phyloP scores from a whole-genome alignment of 2,329 filamentous ascomycete genomes.

The Colletotrichum sidae region DNA sequence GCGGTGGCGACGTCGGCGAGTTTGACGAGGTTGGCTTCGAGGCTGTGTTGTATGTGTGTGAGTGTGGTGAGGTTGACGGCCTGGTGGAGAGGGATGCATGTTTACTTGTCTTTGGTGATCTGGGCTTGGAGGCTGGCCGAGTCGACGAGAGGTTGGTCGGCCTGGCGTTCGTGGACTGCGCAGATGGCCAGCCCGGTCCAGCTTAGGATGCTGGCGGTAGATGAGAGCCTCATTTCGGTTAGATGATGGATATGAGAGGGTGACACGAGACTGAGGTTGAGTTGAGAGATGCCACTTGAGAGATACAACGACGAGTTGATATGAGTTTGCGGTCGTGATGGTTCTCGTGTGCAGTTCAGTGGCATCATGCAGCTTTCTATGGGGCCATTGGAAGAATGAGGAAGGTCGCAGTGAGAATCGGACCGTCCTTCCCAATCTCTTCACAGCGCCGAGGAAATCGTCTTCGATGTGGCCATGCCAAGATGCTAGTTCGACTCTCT shows the following conservation, averaged over 20 bases:
- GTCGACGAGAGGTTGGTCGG: slow-evolving; percentile 5
- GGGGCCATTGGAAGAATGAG: slow-evolving; percentile 20
- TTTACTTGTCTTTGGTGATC: slow-evolving; percentile 19
- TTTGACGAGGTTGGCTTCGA: slow-evolving; percentile 40
- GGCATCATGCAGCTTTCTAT: slow-evolving; percentile 8
- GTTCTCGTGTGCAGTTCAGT: not conserved
- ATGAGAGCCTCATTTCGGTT: slow-evolving; percentile 10
- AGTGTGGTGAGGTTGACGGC: not conserved
- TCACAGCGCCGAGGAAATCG: not conserved
- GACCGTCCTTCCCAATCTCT: slow-evolving; percentile 21
- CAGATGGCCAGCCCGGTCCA: slow-evolving; percentile 10
- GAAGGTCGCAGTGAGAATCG: slow-evolving; percentile 22
- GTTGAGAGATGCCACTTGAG: not conserved
- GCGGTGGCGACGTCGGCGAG: slow-evolving; percentile 46
- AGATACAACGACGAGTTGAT: not conserved
- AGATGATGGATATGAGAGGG: not conserved
- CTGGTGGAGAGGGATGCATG: too few relatives aligned
- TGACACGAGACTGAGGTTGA: not conserved
- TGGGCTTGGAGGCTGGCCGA: slow-evolving; percentile 19
- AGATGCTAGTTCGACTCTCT: not conserved
- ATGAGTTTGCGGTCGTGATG: too few relatives aligned
- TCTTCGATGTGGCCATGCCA: not conserved
- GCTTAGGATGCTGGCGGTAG: not conserved
- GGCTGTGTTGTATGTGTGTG: slow-evolving; percentile 25
- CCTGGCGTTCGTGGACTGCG: slow-evolving; percentile 2